These are phyloP conservation scores for Lophiotrema nucula DNA, from an alignment of 495 filamentous ascomycete genomes.

Conservation along the genomic window DNA sequence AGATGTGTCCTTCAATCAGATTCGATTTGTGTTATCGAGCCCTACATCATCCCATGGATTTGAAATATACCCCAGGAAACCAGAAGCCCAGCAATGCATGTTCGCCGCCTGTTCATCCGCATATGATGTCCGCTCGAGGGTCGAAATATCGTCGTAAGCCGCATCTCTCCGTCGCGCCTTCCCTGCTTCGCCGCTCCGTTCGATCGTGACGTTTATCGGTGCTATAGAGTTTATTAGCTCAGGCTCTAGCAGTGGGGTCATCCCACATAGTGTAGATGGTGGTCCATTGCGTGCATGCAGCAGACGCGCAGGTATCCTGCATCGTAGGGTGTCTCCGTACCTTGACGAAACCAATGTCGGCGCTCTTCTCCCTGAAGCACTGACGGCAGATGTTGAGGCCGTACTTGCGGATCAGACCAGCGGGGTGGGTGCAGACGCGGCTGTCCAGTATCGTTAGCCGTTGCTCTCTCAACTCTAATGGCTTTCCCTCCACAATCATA, in stretches of 20 bases:
- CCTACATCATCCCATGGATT: slow-evolving; percentile 10
- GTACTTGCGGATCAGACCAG: slow-evolving; percentile 98
- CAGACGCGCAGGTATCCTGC: too few species aligned
- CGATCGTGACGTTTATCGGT: slow-evolving; percentile 26
- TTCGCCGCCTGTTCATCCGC: not conserved
- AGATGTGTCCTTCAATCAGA: too few species aligned
- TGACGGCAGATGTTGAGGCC: slow-evolving; percentile 99
- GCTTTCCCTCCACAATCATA: not conserved
- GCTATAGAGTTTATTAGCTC: slow-evolving; percentile 10
- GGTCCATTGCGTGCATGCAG: too few species aligned
- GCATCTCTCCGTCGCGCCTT: slow-evolving; percentile 5
- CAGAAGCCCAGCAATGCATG: slow-evolving; percentile 24
- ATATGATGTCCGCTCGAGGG: not conserved
- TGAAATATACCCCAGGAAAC: not conserved
- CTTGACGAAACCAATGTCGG: slow-evolving; percentile 98
- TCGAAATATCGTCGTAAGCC: slow-evolving; percentile 1
- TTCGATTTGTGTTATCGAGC: slow-evolving; percentile 13
- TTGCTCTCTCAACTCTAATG: not conserved
- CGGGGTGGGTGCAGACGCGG: slow-evolving; percentile 93
- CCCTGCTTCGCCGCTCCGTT: not conserved
- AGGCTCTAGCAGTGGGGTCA: not conserved
- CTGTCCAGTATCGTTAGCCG: slow-evolving; percentile 49
- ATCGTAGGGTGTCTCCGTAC: slow-evolving; percentile 52
- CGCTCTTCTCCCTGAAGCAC: slow-evolving; percentile 97
- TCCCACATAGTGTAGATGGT: too few species aligned